phyloP scores from a whole-genome alignment of 2,329 filamentous ascomycete species.

The Lecanicillium sp. region DNA sequence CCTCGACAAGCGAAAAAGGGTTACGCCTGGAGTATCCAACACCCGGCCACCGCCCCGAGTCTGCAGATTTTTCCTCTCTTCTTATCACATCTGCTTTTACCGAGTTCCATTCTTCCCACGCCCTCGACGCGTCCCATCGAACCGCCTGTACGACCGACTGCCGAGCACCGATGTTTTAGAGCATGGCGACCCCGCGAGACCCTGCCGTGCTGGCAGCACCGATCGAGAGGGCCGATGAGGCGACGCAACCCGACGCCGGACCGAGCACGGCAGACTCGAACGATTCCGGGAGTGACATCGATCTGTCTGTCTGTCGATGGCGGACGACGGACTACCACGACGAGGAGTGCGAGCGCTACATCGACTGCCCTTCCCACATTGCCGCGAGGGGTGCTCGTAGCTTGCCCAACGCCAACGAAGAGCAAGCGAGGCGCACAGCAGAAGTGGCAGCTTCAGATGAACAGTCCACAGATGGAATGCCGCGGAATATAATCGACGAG shows the following conservation, averaged over 20 bases:
- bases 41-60: too few relatives aligned
- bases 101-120: too few relatives aligned
- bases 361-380: constrained; percentile 44
- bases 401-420: constrained; percentile 24
- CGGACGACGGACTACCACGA: constrained; percentile 33
- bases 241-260: neutral
- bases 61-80: too few relatives aligned
- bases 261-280: neutral
- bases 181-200: constrained; percentile 12
- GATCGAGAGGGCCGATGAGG: neutral
- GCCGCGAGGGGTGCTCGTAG: constrained; percentile 22
- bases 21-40: too few relatives aligned
- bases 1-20: neutral
- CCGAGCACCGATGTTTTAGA: constrained; percentile 4
- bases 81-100: too few relatives aligned
- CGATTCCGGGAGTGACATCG: neutral
- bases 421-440: too few relatives aligned
- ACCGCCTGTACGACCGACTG: neutral
- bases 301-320: constrained; percentile 29
- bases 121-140: too few relatives aligned
- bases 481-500: neutral
- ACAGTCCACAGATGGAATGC: constrained; percentile 11
- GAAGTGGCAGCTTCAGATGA: too few relatives aligned
- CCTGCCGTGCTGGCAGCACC: constrained; percentile 2
- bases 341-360: constrained; percentile 40